Conservation (phyloP, 2,329 filamentous ascomycete species). For the Arthrobotrys pseudoclavata region DNA sequence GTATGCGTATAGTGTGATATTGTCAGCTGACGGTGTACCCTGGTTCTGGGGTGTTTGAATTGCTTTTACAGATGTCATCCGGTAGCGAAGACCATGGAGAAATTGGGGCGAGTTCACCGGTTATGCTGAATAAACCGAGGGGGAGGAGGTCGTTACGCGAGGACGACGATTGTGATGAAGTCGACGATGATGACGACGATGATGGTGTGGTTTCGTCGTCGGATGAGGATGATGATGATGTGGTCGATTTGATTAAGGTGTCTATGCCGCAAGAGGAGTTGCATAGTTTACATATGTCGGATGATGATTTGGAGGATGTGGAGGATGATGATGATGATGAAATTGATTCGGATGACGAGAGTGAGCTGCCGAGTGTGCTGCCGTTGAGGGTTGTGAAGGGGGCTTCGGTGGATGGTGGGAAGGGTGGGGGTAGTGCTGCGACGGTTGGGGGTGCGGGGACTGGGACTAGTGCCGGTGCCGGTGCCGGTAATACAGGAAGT, state of each 20-base stretch:
- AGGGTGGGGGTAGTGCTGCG: neutral
- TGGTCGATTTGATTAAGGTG: slow-evolving; percentile 58
- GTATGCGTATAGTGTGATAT: slow-evolving; percentile 14
- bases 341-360: slow-evolving; percentile 57
- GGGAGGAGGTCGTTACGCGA: slow-evolving; percentile 38
- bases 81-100: slow-evolving; percentile 58
- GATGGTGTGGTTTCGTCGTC: slow-evolving; percentile 44
- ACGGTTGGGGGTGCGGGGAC: neutral
- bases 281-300: slow-evolving; percentile 55
- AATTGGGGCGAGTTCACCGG: slow-evolving; percentile 44
- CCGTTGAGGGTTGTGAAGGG: slow-evolving; percentile 55
- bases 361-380: slow-evolving; percentile 47
- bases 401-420: slow-evolving; percentile 1
- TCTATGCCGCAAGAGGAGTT: slow-evolving; percentile 51
- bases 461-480: neutral
- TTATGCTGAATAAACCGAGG: slow-evolving; percentile 37
- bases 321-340: slow-evolving; percentile 36
- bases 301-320: slow-evolving; percentile 57
- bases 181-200: slow-evolving; percentile 37
- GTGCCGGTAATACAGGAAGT: neutral
- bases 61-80: slow-evolving; percentile 48
- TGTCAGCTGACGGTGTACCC: slow-evolving; percentile 29
- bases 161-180: slow-evolving; percentile 33
- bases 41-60: slow-evolving; percentile 29
- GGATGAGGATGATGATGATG: slow-evolving; percentile 57